These are phyloP conservation scores for Triticum monococcum DNA, from an alignment of 176 grass and related monocot species.

Conservation along the genomic window DNA sequence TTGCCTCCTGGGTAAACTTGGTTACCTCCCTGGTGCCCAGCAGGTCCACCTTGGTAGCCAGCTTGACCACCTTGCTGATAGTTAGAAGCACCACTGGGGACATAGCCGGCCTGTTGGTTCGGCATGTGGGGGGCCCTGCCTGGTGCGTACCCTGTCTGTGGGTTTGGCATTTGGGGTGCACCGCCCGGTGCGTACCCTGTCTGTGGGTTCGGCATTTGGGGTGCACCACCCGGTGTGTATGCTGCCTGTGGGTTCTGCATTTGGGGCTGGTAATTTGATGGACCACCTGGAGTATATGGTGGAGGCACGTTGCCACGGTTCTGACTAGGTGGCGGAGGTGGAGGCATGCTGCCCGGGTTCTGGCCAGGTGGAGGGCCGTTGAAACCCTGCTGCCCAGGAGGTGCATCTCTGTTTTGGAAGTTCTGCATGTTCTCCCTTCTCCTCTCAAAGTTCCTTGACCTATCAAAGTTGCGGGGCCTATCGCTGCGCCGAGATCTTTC, in stretches of 20 bases:
- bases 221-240: constrained; percentile 31
- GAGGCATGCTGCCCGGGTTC: constrained; percentile 39
- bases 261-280: background rate
- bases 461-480: constrained; percentile 85
- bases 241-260: constrained; percentile 23
- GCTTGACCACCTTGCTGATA: constrained; percentile 58
- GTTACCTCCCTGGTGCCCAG: constrained; percentile 39
- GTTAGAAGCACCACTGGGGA: constrained; percentile 12
- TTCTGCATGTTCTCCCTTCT: constrained; percentile 83
- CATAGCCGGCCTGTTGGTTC: constrained; percentile 36
- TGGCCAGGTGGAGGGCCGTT: constrained; percentile 34
- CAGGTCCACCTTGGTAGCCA: constrained; percentile 42
- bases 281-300: constrained; percentile 30
- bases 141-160: constrained; percentile 25
- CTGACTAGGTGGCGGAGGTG: constrained; percentile 28
- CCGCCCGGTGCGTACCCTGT: constrained; percentile 28
- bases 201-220: constrained; percentile 16
- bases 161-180: constrained; percentile 19
- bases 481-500: constrained; percentile 73
- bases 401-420: constrained; percentile 65
- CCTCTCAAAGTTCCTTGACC: constrained; percentile 91
- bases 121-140: constrained; percentile 19
- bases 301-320: constrained; percentile 41
- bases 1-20: constrained; percentile 36
- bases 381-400: constrained; percentile 49